Conservation (phyloP, 2,329 filamentous ascomycete genomes). For the Curvularia lunata region DNA sequence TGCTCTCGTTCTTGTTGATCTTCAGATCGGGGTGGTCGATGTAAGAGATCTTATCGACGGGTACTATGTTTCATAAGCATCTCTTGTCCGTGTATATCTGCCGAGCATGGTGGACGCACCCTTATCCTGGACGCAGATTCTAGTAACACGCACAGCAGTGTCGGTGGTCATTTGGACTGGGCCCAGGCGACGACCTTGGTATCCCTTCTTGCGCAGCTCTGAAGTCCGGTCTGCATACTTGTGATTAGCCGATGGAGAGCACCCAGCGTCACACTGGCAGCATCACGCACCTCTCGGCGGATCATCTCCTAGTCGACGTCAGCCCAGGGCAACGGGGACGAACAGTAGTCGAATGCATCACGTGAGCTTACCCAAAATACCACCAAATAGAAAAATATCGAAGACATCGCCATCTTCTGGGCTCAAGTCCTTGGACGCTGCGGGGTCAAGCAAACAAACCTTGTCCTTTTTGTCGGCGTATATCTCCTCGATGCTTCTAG, state of each 20-base stretch:
- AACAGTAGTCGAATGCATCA: not conserved
- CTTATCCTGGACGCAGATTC: constrained; percentile 84
- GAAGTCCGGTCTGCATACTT: constrained; percentile 78
- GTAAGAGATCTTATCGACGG: constrained; percentile 79
- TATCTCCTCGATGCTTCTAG: constrained; percentile 79
- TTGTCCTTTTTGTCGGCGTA: constrained; percentile 74
- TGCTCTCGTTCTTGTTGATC: constrained; percentile 90
- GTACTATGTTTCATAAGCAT: constrained; percentile 60
- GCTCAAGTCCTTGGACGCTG: constrained; percentile 78
- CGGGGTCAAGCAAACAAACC: constrained; percentile 89
- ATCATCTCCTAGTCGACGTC: constrained; percentile 73
- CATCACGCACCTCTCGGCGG: constrained; percentile 78
- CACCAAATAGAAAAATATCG: constrained; percentile 92
- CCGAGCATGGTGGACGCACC: constrained; percentile 61
- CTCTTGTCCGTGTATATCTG: not conserved
- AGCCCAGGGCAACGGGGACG: constrained; percentile 20
- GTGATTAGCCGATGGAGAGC: constrained; percentile 28
- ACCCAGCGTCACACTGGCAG: not conserved
- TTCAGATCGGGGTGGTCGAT: constrained; percentile 88
- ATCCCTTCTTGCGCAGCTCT: constrained; percentile 94
- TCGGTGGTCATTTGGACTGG: constrained; percentile 98
- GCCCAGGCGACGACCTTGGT: constrained; percentile 82
- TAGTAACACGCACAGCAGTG: constrained; percentile 91
- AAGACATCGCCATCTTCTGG: constrained; percentile 84
- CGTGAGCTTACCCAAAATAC: constrained; percentile 76